A percentile compares a stretch with the other conserved stretches of the same genome.
These are phyloP conservation scores for Neurospora crassa DNA, from an alignment of 2,329 filamentous ascomycete genomes.

Conservation along the genomic window DNA sequence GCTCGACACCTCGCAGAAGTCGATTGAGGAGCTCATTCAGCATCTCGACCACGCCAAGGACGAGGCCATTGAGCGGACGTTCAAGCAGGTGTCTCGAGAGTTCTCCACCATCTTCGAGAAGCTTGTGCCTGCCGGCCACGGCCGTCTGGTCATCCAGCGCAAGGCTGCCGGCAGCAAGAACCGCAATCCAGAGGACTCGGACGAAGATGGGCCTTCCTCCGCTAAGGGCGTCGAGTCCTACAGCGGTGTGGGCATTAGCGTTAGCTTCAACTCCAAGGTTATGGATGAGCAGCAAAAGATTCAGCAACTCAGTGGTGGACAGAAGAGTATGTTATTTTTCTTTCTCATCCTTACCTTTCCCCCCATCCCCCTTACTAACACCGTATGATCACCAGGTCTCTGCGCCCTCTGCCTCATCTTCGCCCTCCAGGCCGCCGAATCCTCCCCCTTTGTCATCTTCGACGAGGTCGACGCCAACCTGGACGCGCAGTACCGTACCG, in stretches of 20 bases:
- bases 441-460: constrained; percentile 97
- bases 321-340: constrained; percentile 64
- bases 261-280: constrained; percentile 97
- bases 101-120: constrained; percentile 91
- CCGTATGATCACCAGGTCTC: constrained; percentile 43
- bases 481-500: constrained; percentile 94
- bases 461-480: constrained; percentile 98
- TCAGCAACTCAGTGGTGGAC: constrained; percentile 91
- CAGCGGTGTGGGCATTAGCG: constrained; percentile 88
- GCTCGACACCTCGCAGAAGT: constrained; percentile 74
- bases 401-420: constrained; percentile 97
- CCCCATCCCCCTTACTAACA: neutral
- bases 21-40: constrained; percentile 85
- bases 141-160: constrained; percentile 84
- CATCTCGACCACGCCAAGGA: constrained; percentile 94
- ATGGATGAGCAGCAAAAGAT: constrained; percentile 94
- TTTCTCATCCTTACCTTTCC: neutral
- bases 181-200: constrained; percentile 46
- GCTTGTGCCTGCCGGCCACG: constrained; percentile 87
- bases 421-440: constrained; percentile 96
- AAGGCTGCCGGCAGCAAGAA: constrained; percentile 61
- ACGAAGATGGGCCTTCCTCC: constrained; percentile 53
- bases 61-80: constrained; percentile 94
- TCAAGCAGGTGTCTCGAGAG: constrained; percentile 93
- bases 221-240: constrained; percentile 74